Evolutionary conservation across 768 basidiomycete species (phyloP), one percentile per base, ranked within the genome.

Genomic region (Strobilomyces echinocephalus): DNA sequence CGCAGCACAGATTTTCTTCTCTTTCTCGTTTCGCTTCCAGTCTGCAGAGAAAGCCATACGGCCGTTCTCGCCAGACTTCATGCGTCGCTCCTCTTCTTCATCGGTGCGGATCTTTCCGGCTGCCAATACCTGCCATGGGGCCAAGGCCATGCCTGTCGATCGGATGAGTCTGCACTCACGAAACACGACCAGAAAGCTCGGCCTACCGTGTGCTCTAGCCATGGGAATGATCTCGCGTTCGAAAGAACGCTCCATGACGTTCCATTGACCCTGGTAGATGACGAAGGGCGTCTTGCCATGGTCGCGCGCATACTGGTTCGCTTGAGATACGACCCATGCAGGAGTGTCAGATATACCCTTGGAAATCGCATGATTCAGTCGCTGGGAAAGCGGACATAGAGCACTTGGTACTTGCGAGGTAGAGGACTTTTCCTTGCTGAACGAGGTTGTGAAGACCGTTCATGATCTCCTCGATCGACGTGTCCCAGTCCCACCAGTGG

Each of bases 401-500:
- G n/a, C 11, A n/a, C 18, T 16, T 33, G 14, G 14, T 4, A 38
- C 50, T 15, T 11, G 44, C 50, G 9, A 76, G 69, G 53, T 78
- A 77, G 16, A 74, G 64, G 2, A 76, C 75, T 55, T 78, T 79
- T 44, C 76, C 74, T 42, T 64, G 58, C 31, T 66, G 67, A 49
- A 79, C 74, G n/a, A 78, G 63, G 10, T 63, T 66, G 58, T 79
- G 74, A 8, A 81, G 63, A 15, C 65, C 62, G 40, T 73, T 72
- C 77, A 78, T 76, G 12, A 78, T 57, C 56, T 80, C 79, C 45
- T 73, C 68, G 34, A 78, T 71, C 4, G 69, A 71, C 1, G 75
- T 76, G 5, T 72, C 63, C 53, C 69, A 76, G 74, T 79, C 77
- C 79, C 76, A 74, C 70, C 72, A 79, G 57, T 82, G 80, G 1